Evolutionary conservation across 768 basidiomycete species (phyloP).

Genomic region (Rhodotorula kratochvilovae): DNA sequence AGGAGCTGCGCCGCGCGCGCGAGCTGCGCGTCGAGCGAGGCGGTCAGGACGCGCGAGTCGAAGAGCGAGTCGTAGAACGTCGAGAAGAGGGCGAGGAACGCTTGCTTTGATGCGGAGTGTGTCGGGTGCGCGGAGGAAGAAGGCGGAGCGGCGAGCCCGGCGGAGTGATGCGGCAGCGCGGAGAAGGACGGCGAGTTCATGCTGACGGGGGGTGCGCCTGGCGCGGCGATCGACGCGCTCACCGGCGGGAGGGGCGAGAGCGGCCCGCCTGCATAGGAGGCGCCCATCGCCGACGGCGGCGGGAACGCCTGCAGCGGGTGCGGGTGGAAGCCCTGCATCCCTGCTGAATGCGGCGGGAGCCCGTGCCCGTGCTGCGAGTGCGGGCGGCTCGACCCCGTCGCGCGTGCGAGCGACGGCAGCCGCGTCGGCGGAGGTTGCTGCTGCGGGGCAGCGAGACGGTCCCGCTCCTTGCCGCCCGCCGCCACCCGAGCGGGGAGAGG

Average conservation of each 20-base stretch:
- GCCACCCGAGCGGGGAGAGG: neutral
- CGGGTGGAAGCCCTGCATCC: neutral
- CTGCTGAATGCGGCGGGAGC: too few species aligned
- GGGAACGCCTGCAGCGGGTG: neutral
- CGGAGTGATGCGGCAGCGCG: neutral
- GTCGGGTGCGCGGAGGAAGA: constrained; percentile 44
- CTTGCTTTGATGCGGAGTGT: constrained; percentile 61
- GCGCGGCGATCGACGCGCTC: too few species aligned
- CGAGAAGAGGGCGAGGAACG: constrained; percentile 78
- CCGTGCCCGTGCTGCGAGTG: neutral
- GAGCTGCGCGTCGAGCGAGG: constrained; percentile 69
- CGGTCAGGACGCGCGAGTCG: constrained; percentile 72
- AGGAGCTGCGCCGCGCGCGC: constrained; percentile 43
- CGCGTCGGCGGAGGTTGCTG: too few species aligned
- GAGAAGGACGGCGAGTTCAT: neutral
- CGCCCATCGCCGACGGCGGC: neutral
- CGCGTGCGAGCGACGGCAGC: neutral
- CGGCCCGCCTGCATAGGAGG: neutral
- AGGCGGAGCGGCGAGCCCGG: neutral
- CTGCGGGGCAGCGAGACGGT: neutral
- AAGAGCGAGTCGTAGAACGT: constrained; percentile 77
- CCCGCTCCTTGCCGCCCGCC: too few species aligned
- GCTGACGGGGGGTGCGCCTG: neutral
- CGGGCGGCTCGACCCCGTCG: neutral
- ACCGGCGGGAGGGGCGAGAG: neutral